Evolutionary conservation across 2,329 filamentous ascomycete genomes (phyloP).

Genomic region (Cryphonectria parasitica): DNA sequence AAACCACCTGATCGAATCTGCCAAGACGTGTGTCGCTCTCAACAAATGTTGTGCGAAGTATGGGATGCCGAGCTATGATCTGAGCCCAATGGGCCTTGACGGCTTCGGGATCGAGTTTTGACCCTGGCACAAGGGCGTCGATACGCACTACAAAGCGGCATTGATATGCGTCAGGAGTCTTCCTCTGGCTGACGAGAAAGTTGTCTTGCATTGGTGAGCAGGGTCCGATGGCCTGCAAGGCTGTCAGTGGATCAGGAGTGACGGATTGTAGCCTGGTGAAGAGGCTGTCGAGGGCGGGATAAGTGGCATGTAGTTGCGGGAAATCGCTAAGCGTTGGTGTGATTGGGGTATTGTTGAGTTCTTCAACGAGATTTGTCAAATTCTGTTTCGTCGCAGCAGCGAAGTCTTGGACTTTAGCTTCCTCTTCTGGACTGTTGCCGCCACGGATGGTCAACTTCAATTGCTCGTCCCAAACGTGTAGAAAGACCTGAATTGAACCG

Average conservation of each 20-base stretch:
- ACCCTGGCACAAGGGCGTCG: conserved; percentile 17
- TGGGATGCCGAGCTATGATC: conserved; percentile 32
- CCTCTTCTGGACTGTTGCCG: neutral
- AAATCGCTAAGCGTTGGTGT: conserved; percentile 36
- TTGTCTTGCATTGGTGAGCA: conserved; percentile 35
- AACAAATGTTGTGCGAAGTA: conserved; percentile 33
- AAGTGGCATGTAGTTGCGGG: conserved; percentile 32
- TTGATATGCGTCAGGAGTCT: conserved; percentile 31
- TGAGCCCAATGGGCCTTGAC: conserved; percentile 30
- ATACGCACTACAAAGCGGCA: conserved; percentile 32
- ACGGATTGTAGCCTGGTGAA: conserved; percentile 26
- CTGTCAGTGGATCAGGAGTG: conserved; percentile 27
- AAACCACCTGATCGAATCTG: conserved; percentile 33
- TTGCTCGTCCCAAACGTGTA: neutral
- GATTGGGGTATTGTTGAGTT: neutral
- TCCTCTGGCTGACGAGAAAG: conserved; percentile 33
- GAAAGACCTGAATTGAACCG: neutral
- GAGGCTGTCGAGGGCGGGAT: conserved; percentile 31
- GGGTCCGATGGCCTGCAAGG: conserved; percentile 34
- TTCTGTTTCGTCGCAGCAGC: neutral
- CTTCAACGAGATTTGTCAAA: neutral
- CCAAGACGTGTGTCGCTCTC: conserved; percentile 31
- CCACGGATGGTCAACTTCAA: neutral
- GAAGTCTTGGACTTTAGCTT: neutral
- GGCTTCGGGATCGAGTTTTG: conserved; percentile 19